Conservation (phyloP, 805 yeast genomes). For the Wickerhamiella sorbophila region DNA sequence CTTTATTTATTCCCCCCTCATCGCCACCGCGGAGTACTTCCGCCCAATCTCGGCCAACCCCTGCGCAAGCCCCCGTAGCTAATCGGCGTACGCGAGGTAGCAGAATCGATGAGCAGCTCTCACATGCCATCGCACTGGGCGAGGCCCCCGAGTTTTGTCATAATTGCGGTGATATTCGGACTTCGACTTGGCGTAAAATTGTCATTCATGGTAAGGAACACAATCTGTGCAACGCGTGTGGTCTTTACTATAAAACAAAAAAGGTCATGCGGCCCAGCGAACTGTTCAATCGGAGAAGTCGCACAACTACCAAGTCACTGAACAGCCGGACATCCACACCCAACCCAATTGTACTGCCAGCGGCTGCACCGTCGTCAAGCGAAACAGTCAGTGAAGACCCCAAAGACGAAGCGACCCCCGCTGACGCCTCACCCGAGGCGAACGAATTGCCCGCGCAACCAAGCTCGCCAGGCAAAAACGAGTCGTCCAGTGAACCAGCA, state of each 20-base stretch:
- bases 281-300: slow-evolving; percentile 17
- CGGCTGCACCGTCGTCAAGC: neutral
- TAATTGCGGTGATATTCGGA: slow-evolving; percentile 16
- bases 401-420: neutral
- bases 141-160: slow-evolving; percentile 7
- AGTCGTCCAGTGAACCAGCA: neutral
- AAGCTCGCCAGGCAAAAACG: neutral
- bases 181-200: slow-evolving; percentile 16
- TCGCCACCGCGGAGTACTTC: slow-evolving; percentile 1
- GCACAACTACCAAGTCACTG: neutral
- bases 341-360: neutral
- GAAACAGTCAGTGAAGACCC: neutral
- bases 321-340: neutral
- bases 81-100: slow-evolving; percentile 3
- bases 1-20: neutral
- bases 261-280: slow-evolving; percentile 22
- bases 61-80: slow-evolving; percentile 1
- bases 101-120: slow-evolving; percentile 4
- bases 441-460: neutral
- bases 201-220: slow-evolving; percentile 8
- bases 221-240: slow-evolving; percentile 23
- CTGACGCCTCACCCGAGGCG: neutral
- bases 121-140: slow-evolving; percentile 3
- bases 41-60: neutral
- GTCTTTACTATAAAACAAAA: slow-evolving; percentile 21